Evolutionary conservation across 2,329 filamentous ascomycete genomes (phyloP).

Genomic region (Fusarium kyushuense): DNA sequence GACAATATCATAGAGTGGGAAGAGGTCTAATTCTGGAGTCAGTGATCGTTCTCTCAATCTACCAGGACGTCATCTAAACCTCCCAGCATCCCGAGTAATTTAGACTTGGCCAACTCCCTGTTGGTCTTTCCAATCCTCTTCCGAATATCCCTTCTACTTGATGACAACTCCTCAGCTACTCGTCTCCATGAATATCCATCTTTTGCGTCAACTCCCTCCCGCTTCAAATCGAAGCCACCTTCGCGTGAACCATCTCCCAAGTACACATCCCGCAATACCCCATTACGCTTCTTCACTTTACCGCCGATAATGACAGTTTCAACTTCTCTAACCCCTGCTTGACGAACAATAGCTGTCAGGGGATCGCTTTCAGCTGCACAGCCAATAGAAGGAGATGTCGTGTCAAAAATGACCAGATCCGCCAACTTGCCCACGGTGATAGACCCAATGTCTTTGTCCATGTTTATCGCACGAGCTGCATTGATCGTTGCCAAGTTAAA

Average conservation of each 20-base stretch:
- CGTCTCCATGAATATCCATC: not conserved
- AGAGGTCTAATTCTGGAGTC: not conserved
- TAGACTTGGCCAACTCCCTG: not conserved
- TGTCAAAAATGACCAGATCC: not conserved
- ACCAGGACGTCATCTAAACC: not conserved
- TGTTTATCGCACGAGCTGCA: slow-evolving; percentile 4
- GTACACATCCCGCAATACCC: not conserved
- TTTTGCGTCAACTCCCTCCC: not conserved
- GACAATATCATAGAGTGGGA: too few relatives aligned
- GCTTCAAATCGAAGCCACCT: not conserved
- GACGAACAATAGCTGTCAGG: slow-evolving; percentile 4
- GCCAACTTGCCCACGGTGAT: slow-evolving; percentile 2
- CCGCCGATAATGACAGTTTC: slow-evolving; percentile 10
- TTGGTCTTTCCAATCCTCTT: not conserved
- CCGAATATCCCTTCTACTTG: not conserved
- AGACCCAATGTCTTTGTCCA: slow-evolving; percentile 10
- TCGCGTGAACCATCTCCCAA: not conserved
- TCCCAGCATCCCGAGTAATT: not conserved
- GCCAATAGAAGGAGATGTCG: slow-evolving; percentile 1
- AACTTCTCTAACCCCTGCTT: slow-evolving; percentile 2
- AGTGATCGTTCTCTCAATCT: not conserved
- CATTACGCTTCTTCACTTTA: not conserved
- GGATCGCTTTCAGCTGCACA: slow-evolving; percentile 5
- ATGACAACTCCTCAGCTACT: not conserved
- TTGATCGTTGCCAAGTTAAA: slow-evolving; percentile 18